A percentile compares a stretch with the other conserved stretches of the same genome.
phyloP scores from a whole-genome alignment of 2,329 filamentous ascomycete species.

The Pseudogymnoascus sp. region DNA sequence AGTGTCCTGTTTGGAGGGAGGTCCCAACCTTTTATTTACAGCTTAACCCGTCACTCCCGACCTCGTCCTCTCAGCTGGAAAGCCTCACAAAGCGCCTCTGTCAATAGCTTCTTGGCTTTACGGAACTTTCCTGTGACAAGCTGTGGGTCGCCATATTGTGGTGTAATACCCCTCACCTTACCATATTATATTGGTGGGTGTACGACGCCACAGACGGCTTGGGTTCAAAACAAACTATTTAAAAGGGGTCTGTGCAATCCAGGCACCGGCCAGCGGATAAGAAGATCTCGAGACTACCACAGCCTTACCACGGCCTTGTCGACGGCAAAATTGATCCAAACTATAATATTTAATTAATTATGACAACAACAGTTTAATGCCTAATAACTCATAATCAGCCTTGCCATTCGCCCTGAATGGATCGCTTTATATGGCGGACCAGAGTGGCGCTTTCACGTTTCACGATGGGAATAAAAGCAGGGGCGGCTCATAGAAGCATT shows the following conservation, averaged over 20 bases:
- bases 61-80: background rate
- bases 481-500: background rate
- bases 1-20: background rate
- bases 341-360: background rate
- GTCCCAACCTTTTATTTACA: background rate
- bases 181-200: background rate
- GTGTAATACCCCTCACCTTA: background rate
- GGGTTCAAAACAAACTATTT: background rate
- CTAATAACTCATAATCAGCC: background rate
- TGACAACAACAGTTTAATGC: background rate
- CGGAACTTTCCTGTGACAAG: background rate
- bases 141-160: background rate
- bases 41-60: background rate
- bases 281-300: background rate
- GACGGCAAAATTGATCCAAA: background rate
- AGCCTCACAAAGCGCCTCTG: background rate
- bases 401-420: background rate
- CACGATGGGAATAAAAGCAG: background rate
- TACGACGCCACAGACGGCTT: background rate
- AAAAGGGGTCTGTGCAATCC: background rate
- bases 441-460: background rate
- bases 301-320: background rate
- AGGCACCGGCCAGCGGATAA: background rate
- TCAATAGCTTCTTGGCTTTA: background rate
- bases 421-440: background rate